A percentile compares a stretch with the other conserved stretches of the same genome.
Conservation (phyloP, 371 early-diverging fungal species). For the Mortierella polycephala region DNA sequence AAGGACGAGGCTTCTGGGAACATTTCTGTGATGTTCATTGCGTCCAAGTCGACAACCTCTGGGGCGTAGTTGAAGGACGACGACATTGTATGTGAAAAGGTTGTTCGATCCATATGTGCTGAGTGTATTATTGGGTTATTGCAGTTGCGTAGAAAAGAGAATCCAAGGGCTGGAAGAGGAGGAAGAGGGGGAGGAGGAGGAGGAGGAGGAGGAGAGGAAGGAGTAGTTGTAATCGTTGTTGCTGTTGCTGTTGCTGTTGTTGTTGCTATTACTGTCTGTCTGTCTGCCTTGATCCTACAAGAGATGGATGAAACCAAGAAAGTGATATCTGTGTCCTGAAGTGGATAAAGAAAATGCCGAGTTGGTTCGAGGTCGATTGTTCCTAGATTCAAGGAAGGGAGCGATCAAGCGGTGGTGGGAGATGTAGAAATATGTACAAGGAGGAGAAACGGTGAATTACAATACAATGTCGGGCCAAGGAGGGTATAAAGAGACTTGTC, state of each 20-base stretch:
- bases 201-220: neutral
- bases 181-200: neutral
- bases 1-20: conserved; percentile 49
- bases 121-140: neutral
- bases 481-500: neutral
- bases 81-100: conserved; percentile 26
- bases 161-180: neutral
- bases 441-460: too few relatives aligned
- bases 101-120: neutral
- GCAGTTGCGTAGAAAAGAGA: neutral
- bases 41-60: conserved; percentile 47
- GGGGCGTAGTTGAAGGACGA: conserved; percentile 44
- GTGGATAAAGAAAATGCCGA: neutral
- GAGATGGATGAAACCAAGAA: neutral
- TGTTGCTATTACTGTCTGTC: too few relatives aligned
- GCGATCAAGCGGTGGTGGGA: too few relatives aligned
- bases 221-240: neutral
- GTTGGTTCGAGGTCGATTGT: neutral
- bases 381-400: too few relatives aligned
- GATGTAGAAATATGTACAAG: too few relatives aligned
- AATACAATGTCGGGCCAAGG: neutral
- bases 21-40: conserved; percentile 53
- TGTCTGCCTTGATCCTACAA: too few relatives aligned
- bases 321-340: neutral
- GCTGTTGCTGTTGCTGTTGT: too few relatives aligned